A percentile compares a stretch with the other conserved stretches of the same genome.
Evolutionary conservation across 2,329 filamentous ascomycete species (phyloP).

Genomic region (Epichloe brachyelytri): DNA sequence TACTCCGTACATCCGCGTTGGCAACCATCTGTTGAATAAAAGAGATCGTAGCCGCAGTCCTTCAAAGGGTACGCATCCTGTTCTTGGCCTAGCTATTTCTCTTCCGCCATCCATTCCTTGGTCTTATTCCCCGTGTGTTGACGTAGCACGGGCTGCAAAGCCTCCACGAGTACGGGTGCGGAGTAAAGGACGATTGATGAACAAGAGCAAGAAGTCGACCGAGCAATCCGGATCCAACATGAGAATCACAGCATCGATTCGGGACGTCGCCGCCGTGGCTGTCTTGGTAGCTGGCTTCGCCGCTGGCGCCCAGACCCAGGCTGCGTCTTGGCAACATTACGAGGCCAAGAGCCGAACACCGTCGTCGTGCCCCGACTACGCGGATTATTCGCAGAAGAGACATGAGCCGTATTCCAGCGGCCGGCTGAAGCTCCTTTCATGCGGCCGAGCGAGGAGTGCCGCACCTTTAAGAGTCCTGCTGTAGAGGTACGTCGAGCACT

Average conservation of each 20-base stretch:
- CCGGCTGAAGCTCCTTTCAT: constrained; percentile 13
- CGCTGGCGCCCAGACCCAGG: background rate
- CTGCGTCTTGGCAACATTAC: background rate
- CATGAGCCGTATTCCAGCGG: constrained; percentile 13
- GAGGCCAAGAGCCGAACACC: constrained; percentile 8
- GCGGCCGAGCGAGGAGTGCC: constrained; percentile 14
- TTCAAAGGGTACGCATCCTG: too few species aligned
- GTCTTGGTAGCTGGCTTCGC: background rate
- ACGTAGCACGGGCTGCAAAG: too few species aligned
- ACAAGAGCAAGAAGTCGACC: background rate
- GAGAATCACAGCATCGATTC: background rate
- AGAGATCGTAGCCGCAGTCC: too few species aligned
- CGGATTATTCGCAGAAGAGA: constrained; percentile 9
- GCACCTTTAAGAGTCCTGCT: constrained; percentile 16
- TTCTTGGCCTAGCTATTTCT: too few species aligned
- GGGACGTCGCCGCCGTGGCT: background rate
- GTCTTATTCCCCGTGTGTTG: too few species aligned
- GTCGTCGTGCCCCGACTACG: constrained; percentile 14
- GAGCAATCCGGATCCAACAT: background rate
- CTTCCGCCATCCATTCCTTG: too few species aligned
- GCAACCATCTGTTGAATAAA: too few species aligned
- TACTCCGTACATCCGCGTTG: too few species aligned
- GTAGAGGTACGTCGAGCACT: constrained; percentile 10
- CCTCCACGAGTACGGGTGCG: too few species aligned
- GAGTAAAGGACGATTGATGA: background rate